These are phyloP conservation scores for Penicillium canescens DNA, from an alignment of 495 filamentous ascomycete genomes.

Conservation along the genomic window DNA sequence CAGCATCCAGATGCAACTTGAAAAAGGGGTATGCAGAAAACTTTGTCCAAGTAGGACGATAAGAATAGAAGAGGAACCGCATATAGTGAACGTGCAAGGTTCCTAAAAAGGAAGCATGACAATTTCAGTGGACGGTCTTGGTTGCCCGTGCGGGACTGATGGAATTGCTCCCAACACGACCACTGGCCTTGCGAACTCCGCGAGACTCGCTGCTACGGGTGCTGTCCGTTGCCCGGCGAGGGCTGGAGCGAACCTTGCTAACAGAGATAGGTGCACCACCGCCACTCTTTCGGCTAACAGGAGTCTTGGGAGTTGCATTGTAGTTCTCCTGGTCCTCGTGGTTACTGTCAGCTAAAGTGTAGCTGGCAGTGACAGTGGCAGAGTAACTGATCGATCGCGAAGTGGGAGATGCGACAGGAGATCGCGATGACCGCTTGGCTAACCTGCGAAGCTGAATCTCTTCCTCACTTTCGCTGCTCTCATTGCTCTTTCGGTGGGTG, in stretches of 20 bases:
- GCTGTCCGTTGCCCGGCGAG: constrained; percentile 58
- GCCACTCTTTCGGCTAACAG: constrained; percentile 60
- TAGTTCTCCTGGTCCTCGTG: constrained; percentile 49
- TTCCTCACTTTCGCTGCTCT: constrained; percentile 71
- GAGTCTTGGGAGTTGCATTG: constrained; percentile 60
- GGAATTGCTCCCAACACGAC: constrained; percentile 77
- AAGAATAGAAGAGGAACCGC: constrained; percentile 23
- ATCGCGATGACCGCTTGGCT: constrained; percentile 57
- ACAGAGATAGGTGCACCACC: constrained; percentile 67
- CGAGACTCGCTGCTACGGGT: constrained; percentile 46
- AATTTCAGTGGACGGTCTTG: constrained; percentile 19
- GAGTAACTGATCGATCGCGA: constrained; percentile 52
- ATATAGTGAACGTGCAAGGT: neutral
- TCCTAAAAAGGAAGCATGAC: neutral
- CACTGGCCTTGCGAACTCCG: constrained; percentile 87
- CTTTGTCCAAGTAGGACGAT: constrained; percentile 10
- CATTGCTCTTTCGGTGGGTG: constrained; percentile 40
- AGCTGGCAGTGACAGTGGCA: constrained; percentile 47
- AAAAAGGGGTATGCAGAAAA: constrained; percentile 30
- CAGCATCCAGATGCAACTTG: constrained; percentile 21
- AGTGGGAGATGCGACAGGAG: constrained; percentile 45
- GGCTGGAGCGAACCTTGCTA: constrained; percentile 72
- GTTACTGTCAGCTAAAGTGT: constrained; percentile 42
- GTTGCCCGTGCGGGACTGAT: constrained; percentile 19
- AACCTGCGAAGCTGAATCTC: constrained; percentile 74